These are phyloP conservation scores for Gonapodya sp. DNA, from an alignment of 192 early-diverging fungal genomes.

Conservation along the genomic window DNA sequence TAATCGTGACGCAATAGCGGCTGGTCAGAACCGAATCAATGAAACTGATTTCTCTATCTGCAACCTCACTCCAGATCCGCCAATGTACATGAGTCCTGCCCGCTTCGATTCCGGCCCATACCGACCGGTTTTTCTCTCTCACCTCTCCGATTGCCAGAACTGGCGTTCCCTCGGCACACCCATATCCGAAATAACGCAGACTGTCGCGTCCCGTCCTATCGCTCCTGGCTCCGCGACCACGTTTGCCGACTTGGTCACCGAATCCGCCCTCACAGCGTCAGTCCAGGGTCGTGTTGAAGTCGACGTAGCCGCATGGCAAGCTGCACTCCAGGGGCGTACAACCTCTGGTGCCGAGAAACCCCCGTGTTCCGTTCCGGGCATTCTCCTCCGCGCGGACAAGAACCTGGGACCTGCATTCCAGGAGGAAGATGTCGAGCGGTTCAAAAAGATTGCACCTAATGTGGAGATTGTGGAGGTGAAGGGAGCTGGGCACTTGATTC, in stretches of 20 bases:
- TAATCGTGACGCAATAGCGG: neutral
- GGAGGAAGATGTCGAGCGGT: neutral
- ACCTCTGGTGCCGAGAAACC: neutral
- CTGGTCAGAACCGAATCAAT: neutral
- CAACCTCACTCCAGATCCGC: conserved; percentile 5
- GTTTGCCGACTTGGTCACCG: neutral
- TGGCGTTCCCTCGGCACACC: neutral
- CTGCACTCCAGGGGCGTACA: neutral
- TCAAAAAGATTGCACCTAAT: neutral
- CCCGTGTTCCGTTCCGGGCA: neutral
- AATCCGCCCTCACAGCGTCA: neutral
- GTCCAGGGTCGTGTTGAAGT: neutral
- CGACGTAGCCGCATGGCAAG: neutral
- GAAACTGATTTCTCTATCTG: too few relatives aligned
- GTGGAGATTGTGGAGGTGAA: conserved; percentile 8
- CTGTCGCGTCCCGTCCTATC: neutral
- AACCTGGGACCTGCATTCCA: neutral
- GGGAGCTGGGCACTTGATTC: conserved; percentile 9
- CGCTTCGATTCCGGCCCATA: neutral
- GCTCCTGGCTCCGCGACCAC: neutral
- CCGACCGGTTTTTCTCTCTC: neutral
- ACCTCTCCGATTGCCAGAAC: neutral
- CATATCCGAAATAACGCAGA: neutral
- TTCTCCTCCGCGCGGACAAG: neutral
- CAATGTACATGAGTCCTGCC: neutral